These are phyloP conservation scores for Cytospora schulzeri DNA, from an alignment of 2,329 filamentous ascomycete species.

Conservation along the genomic window DNA sequence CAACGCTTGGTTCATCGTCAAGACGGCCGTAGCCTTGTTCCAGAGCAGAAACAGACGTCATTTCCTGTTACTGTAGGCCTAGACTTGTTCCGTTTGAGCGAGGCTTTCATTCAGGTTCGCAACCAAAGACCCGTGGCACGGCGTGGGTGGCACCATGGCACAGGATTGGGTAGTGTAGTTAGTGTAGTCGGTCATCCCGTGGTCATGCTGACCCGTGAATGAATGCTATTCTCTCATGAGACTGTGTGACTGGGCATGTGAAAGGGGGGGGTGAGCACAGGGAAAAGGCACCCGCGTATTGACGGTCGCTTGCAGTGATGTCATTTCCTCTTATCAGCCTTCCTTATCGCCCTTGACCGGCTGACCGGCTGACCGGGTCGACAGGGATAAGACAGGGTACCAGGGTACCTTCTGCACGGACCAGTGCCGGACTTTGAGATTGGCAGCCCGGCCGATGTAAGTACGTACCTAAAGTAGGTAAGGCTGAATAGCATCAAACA, in stretches of 20 bases:
- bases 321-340: neutral
- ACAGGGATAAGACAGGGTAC: neutral
- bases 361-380: neutral
- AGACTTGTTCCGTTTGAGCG: neutral
- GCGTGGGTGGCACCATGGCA: neutral
- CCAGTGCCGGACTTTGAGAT: neutral
- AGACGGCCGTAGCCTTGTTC: neutral
- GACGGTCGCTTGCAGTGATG: neutral
- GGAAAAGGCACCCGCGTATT: neutral
- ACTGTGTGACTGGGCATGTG: neutral
- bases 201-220: neutral
- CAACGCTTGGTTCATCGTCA: neutral
- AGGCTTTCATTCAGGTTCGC: neutral
- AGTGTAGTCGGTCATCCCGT: neutral
- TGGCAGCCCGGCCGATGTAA: slow-evolving; percentile 2
- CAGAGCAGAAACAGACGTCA: neutral
- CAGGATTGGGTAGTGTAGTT: neutral
- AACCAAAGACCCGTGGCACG: neutral
- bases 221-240: neutral
- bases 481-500: neutral
- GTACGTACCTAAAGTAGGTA: neutral
- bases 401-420: neutral
- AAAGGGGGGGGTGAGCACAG: neutral
- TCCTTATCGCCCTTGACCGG: neutral
- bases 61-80: neutral